Percentiles rank a stretch among this genome's conserved stretches.
Conservation (phyloP, 306 rosid species). For the Sesbania bispinosa region DNA sequence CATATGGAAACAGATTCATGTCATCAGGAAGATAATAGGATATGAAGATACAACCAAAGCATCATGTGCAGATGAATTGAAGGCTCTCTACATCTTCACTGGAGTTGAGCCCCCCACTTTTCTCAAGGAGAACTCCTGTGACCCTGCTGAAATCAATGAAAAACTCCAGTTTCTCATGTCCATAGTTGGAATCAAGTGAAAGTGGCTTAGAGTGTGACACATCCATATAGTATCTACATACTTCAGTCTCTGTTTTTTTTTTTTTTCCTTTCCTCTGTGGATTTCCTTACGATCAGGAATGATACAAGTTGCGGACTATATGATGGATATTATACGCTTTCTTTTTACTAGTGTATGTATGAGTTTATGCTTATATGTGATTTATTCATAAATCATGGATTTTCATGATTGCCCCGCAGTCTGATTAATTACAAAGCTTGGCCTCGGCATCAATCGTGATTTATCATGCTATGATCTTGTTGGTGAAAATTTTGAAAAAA, state of each 20-base stretch:
- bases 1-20: slow-evolving; percentile 51
- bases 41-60: slow-evolving; percentile 37
- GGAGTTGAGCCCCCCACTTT: slow-evolving; percentile 69
- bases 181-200: slow-evolving; percentile 62
- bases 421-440: neutral
- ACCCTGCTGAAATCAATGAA: slow-evolving; percentile 38
- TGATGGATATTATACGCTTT: neutral
- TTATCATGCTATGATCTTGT: neutral
- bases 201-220: slow-evolving; percentile 5
- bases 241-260: neutral
- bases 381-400: neutral
- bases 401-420: neutral
- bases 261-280: neutral
- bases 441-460: neutral
- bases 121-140: slow-evolving; percentile 23
- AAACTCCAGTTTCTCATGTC: slow-evolving; percentile 72
- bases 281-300: neutral
- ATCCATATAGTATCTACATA: neutral
- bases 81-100: slow-evolving; percentile 65
- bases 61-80: slow-evolving; percentile 58
- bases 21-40: slow-evolving; percentile 54
- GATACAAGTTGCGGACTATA: neutral
- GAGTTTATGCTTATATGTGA: neutral
- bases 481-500: too few species aligned
- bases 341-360: neutral